These are phyloP conservation scores for Dalechampia spathulata DNA, from an alignment of 441 rosid species.

Conservation along the genomic window DNA sequence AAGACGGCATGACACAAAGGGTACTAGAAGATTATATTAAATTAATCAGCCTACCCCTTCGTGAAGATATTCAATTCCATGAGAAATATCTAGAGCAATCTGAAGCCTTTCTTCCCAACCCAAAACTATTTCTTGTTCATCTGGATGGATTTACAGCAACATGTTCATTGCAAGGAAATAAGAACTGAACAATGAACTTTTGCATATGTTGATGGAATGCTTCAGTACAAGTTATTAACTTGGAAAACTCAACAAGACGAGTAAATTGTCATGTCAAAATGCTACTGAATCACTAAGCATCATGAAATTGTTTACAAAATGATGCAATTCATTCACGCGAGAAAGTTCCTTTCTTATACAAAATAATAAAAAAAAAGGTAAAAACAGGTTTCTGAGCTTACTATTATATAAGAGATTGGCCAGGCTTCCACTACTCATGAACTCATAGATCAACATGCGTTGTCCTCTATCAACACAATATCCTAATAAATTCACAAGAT, in stretches of 20 bases:
- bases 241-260: neutral
- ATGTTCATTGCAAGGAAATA: no score
- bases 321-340: neutral
- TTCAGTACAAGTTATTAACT: neutral
- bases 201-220: neutral
- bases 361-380: constrained; percentile 7
- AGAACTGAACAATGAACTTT: no score
- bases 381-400: constrained; percentile 26
- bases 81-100: constrained; percentile 86
- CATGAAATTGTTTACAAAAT: neutral
- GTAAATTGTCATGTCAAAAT: neutral
- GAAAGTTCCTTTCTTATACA: neutral
- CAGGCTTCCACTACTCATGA: constrained; percentile 95
- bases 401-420: constrained; percentile 71
- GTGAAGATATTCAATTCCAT: constrained; percentile 95
- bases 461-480: constrained; percentile 84
- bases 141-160: constrained; percentile 28
- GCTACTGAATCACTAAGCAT: neutral
- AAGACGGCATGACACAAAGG: neutral
- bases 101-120: constrained; percentile 85
- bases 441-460: constrained; percentile 77
- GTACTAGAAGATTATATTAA: neutral
- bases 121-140: constrained; percentile 39
- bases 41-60: constrained; percentile 61
- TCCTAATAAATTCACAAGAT: constrained; percentile 91